Evolutionary conservation across 2,329 filamentous ascomycete species (phyloP), one percentile per base, ranked within the genome.

Genomic region (Talaromyces sp.): DNA sequence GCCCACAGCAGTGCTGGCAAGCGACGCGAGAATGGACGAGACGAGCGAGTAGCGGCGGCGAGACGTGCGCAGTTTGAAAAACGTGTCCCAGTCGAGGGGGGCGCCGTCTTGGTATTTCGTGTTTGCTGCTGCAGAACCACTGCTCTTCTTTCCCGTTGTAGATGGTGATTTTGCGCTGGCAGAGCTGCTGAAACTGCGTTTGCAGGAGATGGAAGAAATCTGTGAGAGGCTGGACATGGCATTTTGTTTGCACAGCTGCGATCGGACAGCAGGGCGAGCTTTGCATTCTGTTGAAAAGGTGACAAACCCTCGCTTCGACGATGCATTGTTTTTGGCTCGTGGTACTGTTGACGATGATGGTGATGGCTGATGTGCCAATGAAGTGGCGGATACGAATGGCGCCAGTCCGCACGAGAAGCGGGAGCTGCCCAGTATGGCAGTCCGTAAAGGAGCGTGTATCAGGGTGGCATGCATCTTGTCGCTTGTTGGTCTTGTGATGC

Each of bases 51-150:
- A 90, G 69, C 90, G 87, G 64, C 94, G 89, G 61, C 94, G 90
- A 63, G 88, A 89, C 69, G 92, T 90, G 71, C 94, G 92, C 63
- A 98, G 88, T 73, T 87, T 86, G 82, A 98, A 96, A 82, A 96
- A 98, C 58, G 87, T 87, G 80, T 97, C 89, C 94, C 94, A 98
- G 78, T 92, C 86, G 50, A 93, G 85, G n/a, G 44, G 10, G n/a
- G 57, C 55, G 12, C 34, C 55, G 12, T 53, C 40, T 76, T 71
- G 40, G 75, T 68, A 57, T 23, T 56, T 16, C 47, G 36, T 12
- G 34, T 1, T 16, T 5, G 42, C n/a, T 23, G 42, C n/a, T 23
- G 42, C 40, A 5, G 40, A 7, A 36, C 44, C 7, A 18, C 8
- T 12, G 23, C 23, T 12, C 59, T 59, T 62, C 66, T 60, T 70